phyloP scores from a whole-genome alignment of 116 monocot species.

The Iris pallida region DNA sequence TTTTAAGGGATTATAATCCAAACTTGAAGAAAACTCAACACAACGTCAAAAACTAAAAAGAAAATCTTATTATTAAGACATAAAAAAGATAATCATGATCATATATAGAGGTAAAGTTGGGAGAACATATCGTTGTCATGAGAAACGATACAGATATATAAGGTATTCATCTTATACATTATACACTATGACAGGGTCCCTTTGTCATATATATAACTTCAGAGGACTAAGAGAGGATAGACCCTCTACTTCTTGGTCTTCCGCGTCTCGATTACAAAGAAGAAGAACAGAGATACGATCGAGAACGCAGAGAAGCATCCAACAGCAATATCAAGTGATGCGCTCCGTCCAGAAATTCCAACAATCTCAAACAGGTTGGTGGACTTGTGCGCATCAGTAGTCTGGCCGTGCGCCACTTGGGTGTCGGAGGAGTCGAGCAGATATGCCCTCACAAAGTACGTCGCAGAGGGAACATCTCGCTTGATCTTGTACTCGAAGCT shows the following conservation, averaged over 20 bases:
- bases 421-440: constrained; percentile 27
- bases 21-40: no score
- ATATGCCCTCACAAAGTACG: constrained; percentile 67
- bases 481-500: constrained; percentile 27
- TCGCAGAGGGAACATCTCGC: constrained; percentile 42
- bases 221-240: no score
- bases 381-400: constrained; percentile 30
- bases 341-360: constrained; percentile 38
- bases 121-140: no score
- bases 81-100: no score
- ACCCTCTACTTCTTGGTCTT: constrained; percentile 11
- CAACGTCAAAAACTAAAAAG: no score
- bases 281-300: constrained; percentile 24
- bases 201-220: no score
- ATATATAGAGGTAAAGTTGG: no score
- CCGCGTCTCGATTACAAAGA: constrained; percentile 56
- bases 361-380: constrained; percentile 43
- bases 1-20: no score
- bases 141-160: no score
- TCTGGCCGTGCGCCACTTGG: constrained; percentile 63
- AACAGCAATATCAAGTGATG: constrained; percentile 48
- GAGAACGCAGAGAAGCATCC: constrained; percentile 74
- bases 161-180: no score
- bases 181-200: no score
- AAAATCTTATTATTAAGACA: no score